Evolutionary conservation across 495 filamentous ascomycete species (phyloP).

Genomic region (Aspergillus ostianus): DNA sequence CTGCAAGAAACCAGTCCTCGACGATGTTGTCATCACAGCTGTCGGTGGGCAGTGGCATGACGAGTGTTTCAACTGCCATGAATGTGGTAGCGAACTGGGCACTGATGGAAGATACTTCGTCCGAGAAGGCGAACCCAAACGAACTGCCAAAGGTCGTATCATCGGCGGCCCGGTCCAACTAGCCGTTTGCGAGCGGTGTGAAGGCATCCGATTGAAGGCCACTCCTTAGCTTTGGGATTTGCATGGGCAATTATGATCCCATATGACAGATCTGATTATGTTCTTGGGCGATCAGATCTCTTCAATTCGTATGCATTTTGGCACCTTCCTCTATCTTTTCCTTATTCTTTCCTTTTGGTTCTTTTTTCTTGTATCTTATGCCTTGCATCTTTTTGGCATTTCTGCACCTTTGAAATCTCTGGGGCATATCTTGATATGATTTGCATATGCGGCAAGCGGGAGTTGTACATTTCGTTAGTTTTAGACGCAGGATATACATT

Average conservation of each 20-base stretch:
- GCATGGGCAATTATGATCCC: background rate
- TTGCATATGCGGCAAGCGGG: constrained; percentile 11
- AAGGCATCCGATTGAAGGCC: constrained; percentile 62
- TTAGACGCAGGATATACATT: background rate
- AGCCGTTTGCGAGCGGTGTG: constrained; percentile 64
- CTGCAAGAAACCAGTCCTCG: constrained; percentile 80
- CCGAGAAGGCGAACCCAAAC: constrained; percentile 53
- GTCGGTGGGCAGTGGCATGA: constrained; percentile 94
- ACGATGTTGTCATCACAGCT: constrained; percentile 81
- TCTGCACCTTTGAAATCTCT: background rate
- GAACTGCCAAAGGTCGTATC: constrained; percentile 47
- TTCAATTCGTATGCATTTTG: background rate
- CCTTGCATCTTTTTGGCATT: background rate
- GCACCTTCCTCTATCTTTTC: background rate
- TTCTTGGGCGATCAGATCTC: background rate
- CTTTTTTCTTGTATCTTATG: background rate
- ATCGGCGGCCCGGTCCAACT: constrained; percentile 47
- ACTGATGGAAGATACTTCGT: constrained; percentile 64
- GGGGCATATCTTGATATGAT: constrained; percentile 1
- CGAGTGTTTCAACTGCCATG: constrained; percentile 82
- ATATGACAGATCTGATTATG: background rate
- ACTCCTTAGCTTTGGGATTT: constrained; percentile 18
- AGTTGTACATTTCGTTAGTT: constrained; percentile 3
- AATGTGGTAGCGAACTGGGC: constrained; percentile 59
- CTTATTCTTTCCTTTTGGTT: background rate